Conservation (phyloP, 179 eudicot genomes). For the Nepenthes alata region DNA sequence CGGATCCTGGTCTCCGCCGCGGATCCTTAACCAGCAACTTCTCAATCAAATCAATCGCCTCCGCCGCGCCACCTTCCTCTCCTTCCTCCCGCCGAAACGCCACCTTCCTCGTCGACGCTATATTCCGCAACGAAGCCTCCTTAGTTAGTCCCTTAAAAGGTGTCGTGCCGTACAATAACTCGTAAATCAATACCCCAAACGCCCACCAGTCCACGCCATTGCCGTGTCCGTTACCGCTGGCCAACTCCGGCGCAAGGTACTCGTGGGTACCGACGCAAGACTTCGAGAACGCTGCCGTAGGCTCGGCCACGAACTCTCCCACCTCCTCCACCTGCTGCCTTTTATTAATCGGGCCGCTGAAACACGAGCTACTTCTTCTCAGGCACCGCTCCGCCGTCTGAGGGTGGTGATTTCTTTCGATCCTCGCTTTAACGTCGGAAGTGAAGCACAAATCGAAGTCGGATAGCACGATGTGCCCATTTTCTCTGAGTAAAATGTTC, state of each 20-base stretch:
- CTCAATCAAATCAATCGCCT: constrained; percentile 52
- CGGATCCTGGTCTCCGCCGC: constrained; percentile 44
- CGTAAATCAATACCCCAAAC: constrained; percentile 72
- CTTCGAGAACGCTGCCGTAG: constrained; percentile 58
- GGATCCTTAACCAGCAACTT: constrained; percentile 61
- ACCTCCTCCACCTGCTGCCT: constrained; percentile 12
- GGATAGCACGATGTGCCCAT: constrained; percentile 80
- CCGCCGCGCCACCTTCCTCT: constrained; percentile 19
- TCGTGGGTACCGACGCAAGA: constrained; percentile 95
- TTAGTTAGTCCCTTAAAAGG: constrained; percentile 76
- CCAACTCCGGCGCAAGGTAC: constrained; percentile 81
- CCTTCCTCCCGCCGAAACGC: constrained; percentile 22
- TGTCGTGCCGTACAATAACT: constrained; percentile 57
- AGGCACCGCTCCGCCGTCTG: not conserved
- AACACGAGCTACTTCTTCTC: constrained; percentile 3
- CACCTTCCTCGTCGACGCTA: constrained; percentile 44
- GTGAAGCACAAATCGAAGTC: constrained; percentile 77
- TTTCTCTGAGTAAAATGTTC: constrained; percentile 51
- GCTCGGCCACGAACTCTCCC: constrained; percentile 63
- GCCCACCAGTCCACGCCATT: constrained; percentile 99
- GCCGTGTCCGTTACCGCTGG: constrained; percentile 67
- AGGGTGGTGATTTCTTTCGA: constrained; percentile 15
- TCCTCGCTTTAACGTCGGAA: constrained; percentile 32
- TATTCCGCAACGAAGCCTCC: constrained; percentile 62
- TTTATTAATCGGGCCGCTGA: constrained; percentile 2